A percentile compares a stretch with the other conserved stretches of the same genome.
Conservation (phyloP, 2,329 filamentous ascomycete species). For the Neopestalotiopsis sp. region DNA sequence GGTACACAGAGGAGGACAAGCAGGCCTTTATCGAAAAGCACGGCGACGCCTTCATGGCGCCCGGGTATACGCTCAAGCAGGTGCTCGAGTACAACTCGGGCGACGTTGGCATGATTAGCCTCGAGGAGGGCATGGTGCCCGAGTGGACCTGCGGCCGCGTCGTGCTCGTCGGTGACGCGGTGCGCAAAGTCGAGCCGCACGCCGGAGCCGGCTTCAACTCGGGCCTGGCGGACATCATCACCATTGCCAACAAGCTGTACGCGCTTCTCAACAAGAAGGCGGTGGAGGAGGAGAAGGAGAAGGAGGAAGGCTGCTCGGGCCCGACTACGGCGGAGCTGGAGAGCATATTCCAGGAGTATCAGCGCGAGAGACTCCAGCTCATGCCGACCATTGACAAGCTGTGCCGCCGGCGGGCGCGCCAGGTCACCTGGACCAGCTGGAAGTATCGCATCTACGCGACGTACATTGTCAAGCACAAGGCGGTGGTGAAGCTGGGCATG, state of each 20-base stretch:
- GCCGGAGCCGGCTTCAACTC: constrained; percentile 14
- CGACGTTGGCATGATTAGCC: constrained; percentile 5
- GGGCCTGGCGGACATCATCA: constrained; percentile 14
- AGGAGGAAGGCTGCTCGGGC: neutral
- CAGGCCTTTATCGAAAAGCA: neutral
- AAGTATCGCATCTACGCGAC: neutral
- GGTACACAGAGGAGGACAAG: constrained; percentile 15
- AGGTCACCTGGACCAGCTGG: constrained; percentile 13
- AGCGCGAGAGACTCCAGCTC: neutral
- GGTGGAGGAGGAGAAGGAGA: too few species aligned
- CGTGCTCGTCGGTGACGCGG: constrained; percentile 16
- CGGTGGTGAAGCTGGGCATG: neutral
- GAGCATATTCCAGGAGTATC: constrained; percentile 8
- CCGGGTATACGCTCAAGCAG: neutral
- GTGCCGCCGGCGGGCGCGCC: constrained; percentile 4
- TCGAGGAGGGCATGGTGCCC: constrained; percentile 13
- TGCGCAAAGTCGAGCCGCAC: constrained; percentile 15
- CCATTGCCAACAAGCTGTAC: constrained; percentile 13
- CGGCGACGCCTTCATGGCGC: constrained; percentile 12
- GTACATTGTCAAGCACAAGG: constrained; percentile 2
- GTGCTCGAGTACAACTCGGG: neutral
- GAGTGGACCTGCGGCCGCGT: constrained; percentile 10
- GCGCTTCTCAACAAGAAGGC: neutral
- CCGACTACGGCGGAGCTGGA: constrained; percentile 1
- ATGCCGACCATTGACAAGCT: constrained; percentile 2